Conservation (phyloP, 306 rosid genomes). For the Abrus precatorius region DNA sequence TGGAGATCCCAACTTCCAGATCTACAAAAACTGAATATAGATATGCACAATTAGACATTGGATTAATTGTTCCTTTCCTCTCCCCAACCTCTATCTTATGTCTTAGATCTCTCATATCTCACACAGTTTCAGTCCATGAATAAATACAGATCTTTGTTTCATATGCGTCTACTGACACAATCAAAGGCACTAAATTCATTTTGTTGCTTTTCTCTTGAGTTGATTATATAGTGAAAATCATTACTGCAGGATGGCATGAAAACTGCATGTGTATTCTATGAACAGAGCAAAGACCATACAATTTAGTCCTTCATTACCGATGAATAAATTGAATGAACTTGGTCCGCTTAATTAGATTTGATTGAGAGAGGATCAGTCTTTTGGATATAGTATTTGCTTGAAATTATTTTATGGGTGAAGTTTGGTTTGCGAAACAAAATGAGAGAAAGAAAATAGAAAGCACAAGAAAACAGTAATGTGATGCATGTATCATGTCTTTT, state of each 20-base stretch:
- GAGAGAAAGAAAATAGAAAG: background rate
- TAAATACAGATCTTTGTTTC: slow-evolving; percentile 24
- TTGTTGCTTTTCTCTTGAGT: background rate
- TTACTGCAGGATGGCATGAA: background rate
- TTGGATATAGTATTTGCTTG: background rate
- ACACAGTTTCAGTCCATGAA: background rate
- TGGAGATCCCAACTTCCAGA: slow-evolving; percentile 33
- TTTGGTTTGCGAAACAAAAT: slow-evolving; percentile 12
- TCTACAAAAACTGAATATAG: slow-evolving; percentile 27
- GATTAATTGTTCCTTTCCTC: slow-evolving; percentile 10
- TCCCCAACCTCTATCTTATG: background rate
- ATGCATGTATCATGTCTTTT: background rate
- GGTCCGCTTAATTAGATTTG: background rate
- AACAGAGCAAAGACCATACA: background rate
- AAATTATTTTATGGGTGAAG: background rate
- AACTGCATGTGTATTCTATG: background rate
- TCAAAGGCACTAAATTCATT: background rate
- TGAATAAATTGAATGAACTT: slow-evolving; percentile 8
- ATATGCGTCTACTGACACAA: slow-evolving; percentile 2
- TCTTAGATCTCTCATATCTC: background rate
- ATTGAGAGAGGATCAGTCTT: slow-evolving; percentile 1
- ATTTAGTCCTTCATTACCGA: background rate
- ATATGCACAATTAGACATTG: slow-evolving; percentile 21
- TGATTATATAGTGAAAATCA: slow-evolving; percentile 19
- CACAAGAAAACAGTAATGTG: background rate